Conservation (phyloP, 2,329 filamentous ascomycete species). For the Lachnellula subtilissima region DNA sequence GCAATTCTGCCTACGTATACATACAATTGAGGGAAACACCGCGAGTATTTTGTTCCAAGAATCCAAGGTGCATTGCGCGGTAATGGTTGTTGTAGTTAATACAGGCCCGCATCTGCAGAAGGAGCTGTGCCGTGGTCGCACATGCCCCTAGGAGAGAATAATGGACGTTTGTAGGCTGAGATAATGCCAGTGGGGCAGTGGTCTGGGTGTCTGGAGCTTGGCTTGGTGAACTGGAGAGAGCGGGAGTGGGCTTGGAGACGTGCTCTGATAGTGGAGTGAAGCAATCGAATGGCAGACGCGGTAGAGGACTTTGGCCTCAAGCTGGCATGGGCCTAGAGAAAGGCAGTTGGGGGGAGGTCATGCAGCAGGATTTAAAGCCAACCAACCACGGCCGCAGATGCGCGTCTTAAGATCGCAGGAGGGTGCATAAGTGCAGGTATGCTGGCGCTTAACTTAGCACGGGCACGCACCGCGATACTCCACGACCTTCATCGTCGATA, state of each 20-base stretch:
- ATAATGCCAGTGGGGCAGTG: slow-evolving; percentile 3
- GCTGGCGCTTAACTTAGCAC: slow-evolving; percentile 15
- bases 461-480: not conserved
- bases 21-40: slow-evolving; percentile 3
- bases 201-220: not conserved
- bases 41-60: slow-evolving; percentile 8
- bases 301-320: slow-evolving; percentile 10
- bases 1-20: slow-evolving; percentile 8
- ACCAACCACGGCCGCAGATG: slow-evolving; percentile 23
- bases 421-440: slow-evolving; percentile 18
- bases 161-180: slow-evolving; percentile 13
- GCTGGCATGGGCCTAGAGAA: slow-evolving; percentile 12
- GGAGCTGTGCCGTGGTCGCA: slow-evolving; percentile 7
- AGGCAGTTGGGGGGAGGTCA: slow-evolving; percentile 9
- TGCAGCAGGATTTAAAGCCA: slow-evolving; percentile 18
- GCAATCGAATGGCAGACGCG: slow-evolving; percentile 4
- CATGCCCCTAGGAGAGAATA: slow-evolving; percentile 10
- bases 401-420: slow-evolving; percentile 25
- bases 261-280: not conserved
- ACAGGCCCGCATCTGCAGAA: not conserved
- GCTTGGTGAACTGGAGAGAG: slow-evolving; percentile 2
- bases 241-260: slow-evolving; percentile 1
- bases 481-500: not conserved
- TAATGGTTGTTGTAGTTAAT: not conserved
- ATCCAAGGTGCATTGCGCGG: slow-evolving; percentile 9